A percentile compares a stretch with the other conserved stretches of the same genome.
phyloP scores from a whole-genome alignment of 1,284 basidiomycete species.

The Moesziomyces parantarcticus region DNA sequence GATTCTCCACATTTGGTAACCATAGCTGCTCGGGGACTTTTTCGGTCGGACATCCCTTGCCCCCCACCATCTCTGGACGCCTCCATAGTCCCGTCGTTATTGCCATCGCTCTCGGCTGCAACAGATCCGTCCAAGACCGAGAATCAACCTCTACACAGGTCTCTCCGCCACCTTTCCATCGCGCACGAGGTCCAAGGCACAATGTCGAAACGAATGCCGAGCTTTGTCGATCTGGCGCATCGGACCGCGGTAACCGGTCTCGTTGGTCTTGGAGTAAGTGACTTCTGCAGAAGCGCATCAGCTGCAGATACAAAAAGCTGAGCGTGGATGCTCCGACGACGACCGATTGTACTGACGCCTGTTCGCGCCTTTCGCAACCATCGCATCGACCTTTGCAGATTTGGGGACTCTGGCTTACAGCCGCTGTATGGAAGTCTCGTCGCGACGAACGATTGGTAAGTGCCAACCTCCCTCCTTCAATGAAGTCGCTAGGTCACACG shows the following conservation, averaged over 20 bases:
- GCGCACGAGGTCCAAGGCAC: slow-evolving; percentile 1
- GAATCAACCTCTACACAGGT: neutral
- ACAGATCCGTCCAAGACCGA: neutral
- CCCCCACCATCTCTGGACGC: neutral
- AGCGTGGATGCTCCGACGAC: too few relatives aligned
- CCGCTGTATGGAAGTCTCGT: slow-evolving; percentile 62
- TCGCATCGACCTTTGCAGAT: slow-evolving; percentile 21
- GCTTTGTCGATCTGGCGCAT: slow-evolving; percentile 55
- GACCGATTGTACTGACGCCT: neutral
- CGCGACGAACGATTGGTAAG: slow-evolving; percentile 56
- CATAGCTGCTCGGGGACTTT: neutral
- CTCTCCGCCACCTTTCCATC: too few relatives aligned
- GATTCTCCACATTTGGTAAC: neutral
- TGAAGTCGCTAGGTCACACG: neutral
- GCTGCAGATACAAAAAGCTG: neutral
- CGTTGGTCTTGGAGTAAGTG: slow-evolving; percentile 59
- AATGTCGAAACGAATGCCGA: slow-evolving; percentile 48
- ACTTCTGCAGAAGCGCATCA: neutral
- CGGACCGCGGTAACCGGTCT: slow-evolving; percentile 56
- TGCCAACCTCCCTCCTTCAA: too few relatives aligned
- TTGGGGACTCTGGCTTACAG: slow-evolving; percentile 64
- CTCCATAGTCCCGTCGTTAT: neutral
- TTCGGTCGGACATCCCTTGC: neutral
- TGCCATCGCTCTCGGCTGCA: neutral
- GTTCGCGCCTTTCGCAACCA: neutral